Evolutionary conservation across 2,329 filamentous ascomycete species (phyloP), one percentile per base, ranked within the genome.

Genomic region (Cylindrodendrum hubeiense): DNA sequence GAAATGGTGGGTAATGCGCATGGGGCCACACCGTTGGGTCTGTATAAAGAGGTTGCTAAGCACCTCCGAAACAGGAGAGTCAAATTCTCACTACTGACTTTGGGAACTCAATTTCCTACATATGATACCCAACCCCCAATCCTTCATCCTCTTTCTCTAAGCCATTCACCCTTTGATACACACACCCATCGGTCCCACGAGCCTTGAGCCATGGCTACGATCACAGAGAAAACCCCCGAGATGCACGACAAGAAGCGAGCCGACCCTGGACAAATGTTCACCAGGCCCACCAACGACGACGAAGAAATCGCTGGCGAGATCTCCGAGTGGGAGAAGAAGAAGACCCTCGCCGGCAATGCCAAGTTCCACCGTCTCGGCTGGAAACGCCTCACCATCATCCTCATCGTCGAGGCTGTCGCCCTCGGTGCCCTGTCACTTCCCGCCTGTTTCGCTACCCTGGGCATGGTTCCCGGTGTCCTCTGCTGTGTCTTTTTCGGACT

Each of bases 291-390:
- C 1, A 44, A 49, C 9, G 61, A 60, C 6, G 61, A 60, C n/a
- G 61, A 64, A 33, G 55, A 59, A 41, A 54, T 59, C n/a, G 56
- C 61, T 5, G 61, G 61, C 10, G 61, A 64, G 50, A 52, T 64
- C 24, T 53, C 61, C 7, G 61, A 64, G 49, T 64, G 61, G 61
- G 61, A 64, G 43, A 64, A 64, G 61, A 64, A 64, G 55, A 64
- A 64, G 61, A 58, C 41, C 5, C 26, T 64, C 47, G 61, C 61
- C 28, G 61, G 61, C 44, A 59, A 64, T 33, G 61, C 61, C 34
- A 64, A 64, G 61, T 64, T 64, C 50, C 61, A 64, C 37, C 61
- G 61, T 4, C 55, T 64, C 13, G 61, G 61, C 34, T 64, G 61
- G 61, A 64, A 64, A 34, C 61, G 61, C 26, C 55, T 64, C 21